These are phyloP conservation scores for Klebsormidium nitens DNA, from an alignment of 139 green algal species.

Conservation along the genomic window DNA sequence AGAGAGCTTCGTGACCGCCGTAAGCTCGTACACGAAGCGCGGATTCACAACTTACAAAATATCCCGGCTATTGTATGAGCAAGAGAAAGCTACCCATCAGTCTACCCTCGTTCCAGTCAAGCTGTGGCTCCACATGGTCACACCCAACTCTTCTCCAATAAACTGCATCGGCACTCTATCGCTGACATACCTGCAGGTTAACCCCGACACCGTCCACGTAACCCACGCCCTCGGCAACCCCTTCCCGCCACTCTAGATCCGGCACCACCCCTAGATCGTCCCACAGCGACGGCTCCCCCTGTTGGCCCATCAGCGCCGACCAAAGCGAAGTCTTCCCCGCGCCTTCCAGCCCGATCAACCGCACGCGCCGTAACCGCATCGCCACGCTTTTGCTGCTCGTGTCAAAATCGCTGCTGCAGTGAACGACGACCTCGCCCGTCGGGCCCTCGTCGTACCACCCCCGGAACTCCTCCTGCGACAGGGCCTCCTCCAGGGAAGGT, in stretches of 20 bases:
- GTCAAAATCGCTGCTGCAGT: slow-evolving; percentile 20
- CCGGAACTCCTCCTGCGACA: too few relatives aligned
- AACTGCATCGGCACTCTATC: too few relatives aligned
- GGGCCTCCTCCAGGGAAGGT: too few relatives aligned
- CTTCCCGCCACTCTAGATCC: slow-evolving; percentile 23
- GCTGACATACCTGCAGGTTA: slow-evolving; percentile 33
- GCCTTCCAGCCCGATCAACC: slow-evolving; percentile 14
- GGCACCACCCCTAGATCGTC: slow-evolving; percentile 6
- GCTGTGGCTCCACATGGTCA: too few relatives aligned
- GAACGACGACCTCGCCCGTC: slow-evolving; percentile 6
- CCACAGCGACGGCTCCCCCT: slow-evolving; percentile 5
- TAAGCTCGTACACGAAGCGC: too few relatives aligned
- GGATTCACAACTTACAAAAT: too few relatives aligned
- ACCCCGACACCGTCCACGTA: slow-evolving; percentile 26
- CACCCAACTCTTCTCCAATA: too few relatives aligned
- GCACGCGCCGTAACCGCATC: slow-evolving; percentile 15
- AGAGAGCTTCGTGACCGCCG: too few relatives aligned
- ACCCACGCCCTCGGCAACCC: slow-evolving; percentile 14
- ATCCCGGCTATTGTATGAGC: too few relatives aligned
- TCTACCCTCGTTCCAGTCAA: too few relatives aligned
- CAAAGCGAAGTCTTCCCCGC: slow-evolving; percentile 31
- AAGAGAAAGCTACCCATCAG: too few relatives aligned
- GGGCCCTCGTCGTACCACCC: slow-evolving; percentile 4
- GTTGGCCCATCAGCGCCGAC: slow-evolving; percentile 19
- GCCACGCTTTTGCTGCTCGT: not conserved